A percentile compares a stretch with the other conserved stretches of the same genome.
Evolutionary conservation across 768 basidiomycete genomes (phyloP).

Genomic region (Mycena filopes): DNA sequence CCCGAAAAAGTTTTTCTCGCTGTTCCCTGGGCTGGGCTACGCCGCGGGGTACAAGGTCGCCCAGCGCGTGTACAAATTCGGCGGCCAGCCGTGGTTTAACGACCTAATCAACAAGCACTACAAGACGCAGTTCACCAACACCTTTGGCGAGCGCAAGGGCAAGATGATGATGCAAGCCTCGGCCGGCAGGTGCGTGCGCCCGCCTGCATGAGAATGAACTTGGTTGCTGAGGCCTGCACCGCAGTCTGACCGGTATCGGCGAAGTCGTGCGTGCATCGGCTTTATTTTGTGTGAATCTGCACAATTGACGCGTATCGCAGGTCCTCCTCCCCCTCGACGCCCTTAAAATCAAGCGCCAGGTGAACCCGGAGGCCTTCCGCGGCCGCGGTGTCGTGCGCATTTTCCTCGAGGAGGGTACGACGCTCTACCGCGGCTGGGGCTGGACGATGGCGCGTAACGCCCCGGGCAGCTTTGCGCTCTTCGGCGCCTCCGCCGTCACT

Average conservation of each 20-base stretch:
- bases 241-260: constrained; percentile 83
- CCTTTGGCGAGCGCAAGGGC: constrained; percentile 94
- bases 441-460: constrained; percentile 99
- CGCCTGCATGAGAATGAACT: neutral
- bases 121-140: constrained; percentile 81
- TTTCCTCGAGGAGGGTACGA: constrained; percentile 90
- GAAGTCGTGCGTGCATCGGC: constrained; percentile 77
- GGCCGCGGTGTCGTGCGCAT: constrained; percentile 92
- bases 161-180: constrained; percentile 96
- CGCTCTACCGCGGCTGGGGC: constrained; percentile 97
- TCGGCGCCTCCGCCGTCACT: constrained; percentile 94
- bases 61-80: constrained; percentile 97
- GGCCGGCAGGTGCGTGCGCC: constrained; percentile 81
- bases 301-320: constrained; percentile 43
- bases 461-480: constrained; percentile 95
- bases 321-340: constrained; percentile 96
- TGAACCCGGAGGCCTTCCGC: constrained; percentile 97
- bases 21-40: constrained; percentile 99
- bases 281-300: neutral
- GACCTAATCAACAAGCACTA: constrained; percentile 88
- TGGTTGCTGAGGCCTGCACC: constrained; percentile 21
- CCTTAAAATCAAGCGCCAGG: constrained; percentile 98
- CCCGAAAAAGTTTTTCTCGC: constrained; percentile 78
- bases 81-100: constrained; percentile 98
- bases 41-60: constrained; percentile 98